Base-by-base conservation (phyloP, 352 stramenopile genomes). In the Elongisporangium undulatum region DNA sequence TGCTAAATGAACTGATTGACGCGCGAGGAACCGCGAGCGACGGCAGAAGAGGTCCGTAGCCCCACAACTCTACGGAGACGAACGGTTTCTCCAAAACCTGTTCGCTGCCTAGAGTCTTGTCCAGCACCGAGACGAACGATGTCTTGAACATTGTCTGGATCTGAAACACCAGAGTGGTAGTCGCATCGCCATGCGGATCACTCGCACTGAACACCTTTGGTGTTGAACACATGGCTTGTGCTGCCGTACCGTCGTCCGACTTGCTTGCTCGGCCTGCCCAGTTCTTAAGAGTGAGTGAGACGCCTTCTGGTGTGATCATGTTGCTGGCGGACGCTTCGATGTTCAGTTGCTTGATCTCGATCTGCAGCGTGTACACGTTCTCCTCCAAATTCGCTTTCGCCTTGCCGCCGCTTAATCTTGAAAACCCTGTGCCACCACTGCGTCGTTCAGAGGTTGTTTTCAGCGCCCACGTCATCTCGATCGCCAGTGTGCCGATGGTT, bases 231-330 rank as follows among this genome's bases (percentile, higher is more conserved):
- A 21, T 39, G 54, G 17, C 24, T 21, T 34, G 22, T 21, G 12
- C 39, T 45, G 13, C 29, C 56, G 5, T 51, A 3, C 13, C 34
- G 21, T 29, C 45, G 15, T 53, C 49, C 22, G 10, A 53, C 17
- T 53, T 53, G 1, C 8, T 53, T 22, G 1, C n/a, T 29, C n/a
- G 17, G 5, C 21, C 9, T 62, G 56, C 62, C 65, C 34, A 79
- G 24, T 74, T 69, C 55, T 72, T 79, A 12, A 79, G 53, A 7
- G 71, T 74, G 0, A 77, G 56, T 16, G 71, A 77, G 51, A 72
- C 26, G 3, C 71, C 65, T n/a, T 77, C 62, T 0, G 34, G 19
- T 13, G 56, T 59, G 50, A 66, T 55, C 13, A 13, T 6, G 16
- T 58, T 45, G 34, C 34, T 45, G 34, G 34, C 34, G 2, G 34